Conservation (phyloP, 2,329 filamentous ascomycete genomes). For the Emergomyces pasteurianus region DNA sequence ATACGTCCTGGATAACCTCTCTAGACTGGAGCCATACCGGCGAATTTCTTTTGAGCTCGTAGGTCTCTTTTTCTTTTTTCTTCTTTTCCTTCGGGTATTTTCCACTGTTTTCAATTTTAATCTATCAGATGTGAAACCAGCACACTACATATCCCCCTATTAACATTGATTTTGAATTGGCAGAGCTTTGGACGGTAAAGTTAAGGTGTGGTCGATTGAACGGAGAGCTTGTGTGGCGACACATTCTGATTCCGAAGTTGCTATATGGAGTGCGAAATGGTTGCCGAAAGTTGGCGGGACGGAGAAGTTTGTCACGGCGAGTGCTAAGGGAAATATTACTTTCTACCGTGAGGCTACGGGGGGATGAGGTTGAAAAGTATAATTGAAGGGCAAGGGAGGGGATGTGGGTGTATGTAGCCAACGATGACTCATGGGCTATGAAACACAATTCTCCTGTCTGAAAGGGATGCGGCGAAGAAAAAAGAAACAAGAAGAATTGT, state of each 20-base stretch:
- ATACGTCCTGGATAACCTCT: conserved; percentile 77
- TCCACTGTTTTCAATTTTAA: neutral
- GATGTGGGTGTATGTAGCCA: neutral
- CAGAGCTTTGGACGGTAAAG: conserved; percentile 77
- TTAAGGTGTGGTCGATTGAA: conserved; percentile 91
- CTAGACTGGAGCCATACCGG: conserved; percentile 90
- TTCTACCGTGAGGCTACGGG: conserved; percentile 81
- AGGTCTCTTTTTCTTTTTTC: conserved; percentile 16
- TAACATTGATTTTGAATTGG: neutral
- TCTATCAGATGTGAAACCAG: neutral
- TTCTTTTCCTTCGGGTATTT: neutral
- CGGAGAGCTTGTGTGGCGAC: conserved; percentile 77
- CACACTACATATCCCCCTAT: neutral
- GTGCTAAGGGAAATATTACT: conserved; percentile 61
- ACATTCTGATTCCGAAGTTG: conserved; percentile 78
- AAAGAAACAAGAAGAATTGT: neutral
- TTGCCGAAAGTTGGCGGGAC: conserved; percentile 53
- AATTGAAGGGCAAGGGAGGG: neutral
- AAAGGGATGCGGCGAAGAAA: neutral
- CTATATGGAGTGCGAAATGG: conserved; percentile 76
- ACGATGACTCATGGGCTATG: neutral
- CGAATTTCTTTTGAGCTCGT: conserved; percentile 78
- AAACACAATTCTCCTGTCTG: neutral
- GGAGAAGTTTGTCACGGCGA: conserved; percentile 66
- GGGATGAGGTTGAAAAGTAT: conserved; percentile 27